These are phyloP conservation scores for Quercus alba DNA, from an alignment of 306 rosid genomes.

Conservation along the genomic window DNA sequence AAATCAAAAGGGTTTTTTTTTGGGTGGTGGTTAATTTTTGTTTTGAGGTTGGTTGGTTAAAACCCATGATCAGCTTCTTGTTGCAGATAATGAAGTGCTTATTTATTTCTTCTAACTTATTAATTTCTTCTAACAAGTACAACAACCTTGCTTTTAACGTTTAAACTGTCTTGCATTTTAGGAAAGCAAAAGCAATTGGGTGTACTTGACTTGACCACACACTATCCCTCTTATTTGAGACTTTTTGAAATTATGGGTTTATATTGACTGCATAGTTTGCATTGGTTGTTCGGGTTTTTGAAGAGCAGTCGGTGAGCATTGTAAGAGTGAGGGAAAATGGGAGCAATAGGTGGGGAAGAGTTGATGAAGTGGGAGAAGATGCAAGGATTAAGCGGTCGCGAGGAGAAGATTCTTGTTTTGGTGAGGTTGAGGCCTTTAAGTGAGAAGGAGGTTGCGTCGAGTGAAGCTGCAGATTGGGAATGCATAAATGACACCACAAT, in stretches of 20 bases:
- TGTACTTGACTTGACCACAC: constrained; percentile 8
- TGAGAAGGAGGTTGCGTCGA: constrained; percentile 66
- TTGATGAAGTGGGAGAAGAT: constrained; percentile 80
- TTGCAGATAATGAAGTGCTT: constrained; percentile 35
- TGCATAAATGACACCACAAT: constrained; percentile 91
- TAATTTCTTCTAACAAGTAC: constrained; percentile 25
- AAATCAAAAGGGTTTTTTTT: constrained; percentile 20
- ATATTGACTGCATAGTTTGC: constrained; percentile 15
- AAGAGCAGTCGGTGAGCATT: constrained; percentile 16
- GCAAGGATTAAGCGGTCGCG: constrained; percentile 61
- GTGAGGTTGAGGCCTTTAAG: constrained; percentile 88
- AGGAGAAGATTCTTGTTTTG: constrained; percentile 94
- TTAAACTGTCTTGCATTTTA: constrained; percentile 33
- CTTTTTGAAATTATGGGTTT: constrained; percentile 21
- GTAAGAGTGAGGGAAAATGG: constrained; percentile 57
- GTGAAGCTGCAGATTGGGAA: constrained; percentile 94
- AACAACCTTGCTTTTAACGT: constrained; percentile 31
- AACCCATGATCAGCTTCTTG: constrained; percentile 35
- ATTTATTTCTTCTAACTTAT: constrained; percentile 15
- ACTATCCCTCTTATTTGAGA: constrained; percentile 28
- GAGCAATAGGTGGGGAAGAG: constrained; percentile 83
- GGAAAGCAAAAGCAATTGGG: constrained; percentile 31
- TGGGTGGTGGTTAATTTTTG: constrained; percentile 6
- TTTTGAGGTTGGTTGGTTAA: constrained; percentile 34
- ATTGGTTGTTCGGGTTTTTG: constrained; percentile 25